These are phyloP conservation scores for Cucurbita ficifolia DNA, from an alignment of 306 rosid genomes.

Conservation along the genomic window DNA sequence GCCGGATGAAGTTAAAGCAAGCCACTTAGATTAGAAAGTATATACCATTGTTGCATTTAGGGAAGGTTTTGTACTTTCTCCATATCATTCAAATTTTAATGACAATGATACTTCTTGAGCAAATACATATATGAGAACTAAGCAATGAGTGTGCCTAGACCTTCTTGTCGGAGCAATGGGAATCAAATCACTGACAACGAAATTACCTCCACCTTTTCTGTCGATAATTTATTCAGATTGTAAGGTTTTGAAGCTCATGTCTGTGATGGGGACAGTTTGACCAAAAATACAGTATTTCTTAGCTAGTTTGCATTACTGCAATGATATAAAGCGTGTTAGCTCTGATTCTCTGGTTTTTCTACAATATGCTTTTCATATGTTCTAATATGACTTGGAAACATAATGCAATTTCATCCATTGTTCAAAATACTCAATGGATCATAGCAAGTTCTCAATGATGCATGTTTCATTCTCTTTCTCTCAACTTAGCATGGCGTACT, in stretches of 20 bases:
- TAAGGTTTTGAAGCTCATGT: too few relatives aligned
- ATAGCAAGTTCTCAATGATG: background rate
- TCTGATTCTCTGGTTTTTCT: background rate
- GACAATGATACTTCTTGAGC: background rate
- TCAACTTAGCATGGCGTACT: background rate
- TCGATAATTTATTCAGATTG: background rate
- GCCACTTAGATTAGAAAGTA: background rate
- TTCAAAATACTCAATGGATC: too few relatives aligned
- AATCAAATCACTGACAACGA: background rate
- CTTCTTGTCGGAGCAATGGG: background rate
- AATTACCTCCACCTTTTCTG: background rate
- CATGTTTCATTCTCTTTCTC: background rate
- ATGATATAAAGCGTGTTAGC: background rate
- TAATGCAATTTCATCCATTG: too few relatives aligned
- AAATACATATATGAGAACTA: background rate
- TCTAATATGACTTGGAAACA: background rate
- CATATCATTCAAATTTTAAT: constrained; percentile 1
- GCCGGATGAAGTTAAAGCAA: background rate
- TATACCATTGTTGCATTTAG: background rate
- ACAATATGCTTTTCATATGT: background rate
- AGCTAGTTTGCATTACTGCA: background rate
- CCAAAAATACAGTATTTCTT: background rate
- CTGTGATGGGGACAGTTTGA: background rate
- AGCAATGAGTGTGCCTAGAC: background rate
- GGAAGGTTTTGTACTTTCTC: background rate